Conservation (phyloP, 176 grass and related monocot species). For the Bonia amplexicaulis region DNA sequence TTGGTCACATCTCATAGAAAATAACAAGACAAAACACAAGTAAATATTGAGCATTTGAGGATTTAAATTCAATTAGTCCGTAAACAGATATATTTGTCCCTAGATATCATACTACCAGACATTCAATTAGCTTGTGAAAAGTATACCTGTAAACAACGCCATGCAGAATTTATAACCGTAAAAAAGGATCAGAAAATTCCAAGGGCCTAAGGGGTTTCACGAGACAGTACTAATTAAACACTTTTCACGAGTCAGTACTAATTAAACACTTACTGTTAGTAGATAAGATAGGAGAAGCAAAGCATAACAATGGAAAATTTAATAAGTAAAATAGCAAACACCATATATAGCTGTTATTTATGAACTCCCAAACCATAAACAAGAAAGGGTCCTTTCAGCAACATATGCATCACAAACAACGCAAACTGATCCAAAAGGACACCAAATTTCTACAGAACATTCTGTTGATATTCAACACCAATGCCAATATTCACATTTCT, state of each 20-base stretch:
- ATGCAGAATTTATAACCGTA: neutral
- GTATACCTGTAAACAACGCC: neutral
- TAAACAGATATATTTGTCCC: neutral
- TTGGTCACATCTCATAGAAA: neutral
- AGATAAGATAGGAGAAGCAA: neutral
- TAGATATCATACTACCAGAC: neutral
- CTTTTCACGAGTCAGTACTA: neutral
- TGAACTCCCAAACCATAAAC: conserved; percentile 33
- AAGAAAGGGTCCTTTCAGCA: conserved; percentile 29
- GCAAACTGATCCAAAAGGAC: neutral
- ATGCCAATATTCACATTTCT: conserved; percentile 63
- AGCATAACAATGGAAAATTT: neutral
- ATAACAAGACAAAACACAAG: neutral
- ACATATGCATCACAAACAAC: conserved; percentile 42
- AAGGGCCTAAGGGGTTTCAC: neutral
- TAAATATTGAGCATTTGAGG: neutral
- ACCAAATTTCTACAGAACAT: conserved; percentile 7
- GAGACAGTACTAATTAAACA: neutral
- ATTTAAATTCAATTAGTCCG: neutral
- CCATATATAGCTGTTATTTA: conserved; percentile 38
- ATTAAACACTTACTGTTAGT: neutral
- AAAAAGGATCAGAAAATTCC: neutral
- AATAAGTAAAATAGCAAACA: conserved; percentile 14
- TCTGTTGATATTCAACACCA: conserved; percentile 36
- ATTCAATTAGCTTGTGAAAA: neutral